Evolutionary conservation across 2,329 filamentous ascomycete species (phyloP), one percentile per base, ranked within the genome.

Genomic region (Neodidymelliopsis sp.): DNA sequence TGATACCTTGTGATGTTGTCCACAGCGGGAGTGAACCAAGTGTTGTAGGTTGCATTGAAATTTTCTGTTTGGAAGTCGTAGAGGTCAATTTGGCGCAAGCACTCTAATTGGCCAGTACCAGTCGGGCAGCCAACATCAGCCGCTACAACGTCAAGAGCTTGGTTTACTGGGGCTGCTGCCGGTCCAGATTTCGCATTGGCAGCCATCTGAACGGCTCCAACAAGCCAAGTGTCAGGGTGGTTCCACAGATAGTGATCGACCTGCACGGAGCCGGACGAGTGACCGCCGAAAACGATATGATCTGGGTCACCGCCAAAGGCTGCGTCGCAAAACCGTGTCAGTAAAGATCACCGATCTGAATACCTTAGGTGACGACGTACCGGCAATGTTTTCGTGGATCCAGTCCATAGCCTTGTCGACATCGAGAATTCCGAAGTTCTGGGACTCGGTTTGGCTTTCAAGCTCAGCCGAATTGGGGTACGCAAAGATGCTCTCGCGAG

Each of bases 201-300:
- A 24, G 59, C 56, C 59, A 64, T 62, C 39, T 64, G 53, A 24
- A 64, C 59, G 11, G 59, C 59, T 16, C 57, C 61, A 4, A 38
- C 54, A 19, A 64, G 52, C 47, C 43, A 52, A 1, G 61, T 57
- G 8, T 64, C 45, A 9, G 61, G 59, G 24, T 64, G 57, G 33
- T 63, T 64, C 59, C 61, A 64, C 7, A 64, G 51, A 31, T 64
- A 64, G 15, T 64, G 56, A 16, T 64, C 61, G 2, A 64, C 59
- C 28, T 61, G 57, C 9, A 64, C 61, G 16, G 63, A 57, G 13
- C 63, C 63, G n/a, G 60, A 62, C 1, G 60, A 64, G 28, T 66
- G 62, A 2, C 75, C 75, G 8, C 74, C 75, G n/a, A 77, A 75
- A 23, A 77, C 73, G 5, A 77, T 67, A 38, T 72, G 74, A 15